Base-by-base conservation (phyloP, 441 rosid species). In the Populus trichocarpa region DNA sequence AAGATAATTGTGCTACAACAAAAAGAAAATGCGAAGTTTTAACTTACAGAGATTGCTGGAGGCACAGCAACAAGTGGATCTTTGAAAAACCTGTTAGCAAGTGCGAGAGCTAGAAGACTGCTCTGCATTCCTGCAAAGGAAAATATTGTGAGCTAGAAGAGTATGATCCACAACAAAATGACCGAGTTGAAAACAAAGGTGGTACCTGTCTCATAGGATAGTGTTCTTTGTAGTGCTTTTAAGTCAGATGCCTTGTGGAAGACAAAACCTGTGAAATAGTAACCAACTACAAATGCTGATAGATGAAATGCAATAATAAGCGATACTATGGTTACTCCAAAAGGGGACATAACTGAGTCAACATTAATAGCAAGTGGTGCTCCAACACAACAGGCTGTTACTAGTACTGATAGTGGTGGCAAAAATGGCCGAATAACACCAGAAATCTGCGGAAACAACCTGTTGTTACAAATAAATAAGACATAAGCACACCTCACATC, bases 41-140 rank as follows among this genome's bases (percentile, higher is more conserved):
- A 75, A 84, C 96, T 88, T 79, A 95, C 99, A 12, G 97, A 95
- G 70, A 95, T 90, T 20, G 99, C 97, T 4, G 99, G 95, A 74
- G 99, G 99, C 69, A 95, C 93, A 40, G 93, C 91, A 33, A 93
- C 99, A 8, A 95, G 94, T 20, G 98, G 98, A 90, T 95, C 99
- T 82, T 86, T 87, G 84, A 95, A 95, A 78, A 93, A 95, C 83
- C 84, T 92, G 72, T 93, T 95, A 0, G 98, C 99, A 10, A 95
- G 92, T 26, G 98, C 90, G 28, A 95, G 89, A 71, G 96, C 99
- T 13, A 95, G 86, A 80, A 93, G 98, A 88, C 98, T 93, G 88
- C 99, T 95, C 77, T 95, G 97, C 98, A 95, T 95, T 77, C 92
- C 95, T 90, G 84, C 74, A 78, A 79, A 77, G 14, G 36, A 81